These are phyloP conservation scores for Polychytrium aggregatum DNA, from an alignment of 192 early-diverging fungal genomes.

Conservation along the genomic window DNA sequence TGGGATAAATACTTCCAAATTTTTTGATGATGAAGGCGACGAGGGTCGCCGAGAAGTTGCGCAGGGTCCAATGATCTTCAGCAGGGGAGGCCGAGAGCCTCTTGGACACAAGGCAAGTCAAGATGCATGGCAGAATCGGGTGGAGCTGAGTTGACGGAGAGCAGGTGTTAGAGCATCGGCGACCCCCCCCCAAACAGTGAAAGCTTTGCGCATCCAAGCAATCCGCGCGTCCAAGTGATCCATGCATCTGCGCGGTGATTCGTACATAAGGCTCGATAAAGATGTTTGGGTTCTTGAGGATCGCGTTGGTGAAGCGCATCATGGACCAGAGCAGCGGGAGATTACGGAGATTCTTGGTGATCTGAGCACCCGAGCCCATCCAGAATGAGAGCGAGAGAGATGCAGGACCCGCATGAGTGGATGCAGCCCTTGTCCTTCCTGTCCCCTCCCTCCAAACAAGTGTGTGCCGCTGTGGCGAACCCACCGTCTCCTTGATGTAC, in stretches of 20 bases:
- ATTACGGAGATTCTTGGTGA: constrained; percentile 68
- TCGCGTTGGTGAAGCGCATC: constrained; percentile 64
- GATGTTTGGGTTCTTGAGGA: constrained; percentile 78
- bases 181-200: not conserved
- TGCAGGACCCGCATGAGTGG: not conserved
- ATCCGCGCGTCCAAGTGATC: too few relatives aligned
- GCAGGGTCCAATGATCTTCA: constrained; percentile 77
- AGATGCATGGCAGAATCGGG: constrained; percentile 84
- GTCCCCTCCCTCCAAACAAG: too few relatives aligned
- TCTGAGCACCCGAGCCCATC: constrained; percentile 20
- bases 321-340: constrained; percentile 58
- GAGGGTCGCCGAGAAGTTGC: constrained; percentile 63
- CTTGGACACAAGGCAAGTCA: constrained; percentile 88
- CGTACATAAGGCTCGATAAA: constrained; percentile 91
- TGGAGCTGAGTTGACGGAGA: constrained; percentile 53
- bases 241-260: not conserved
- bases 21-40: constrained; percentile 60
- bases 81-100: constrained; percentile 51
- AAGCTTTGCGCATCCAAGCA: not conserved
- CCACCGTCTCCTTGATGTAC: constrained; percentile 74
- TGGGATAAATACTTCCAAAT: constrained; percentile 73
- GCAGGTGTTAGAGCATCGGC: not conserved
- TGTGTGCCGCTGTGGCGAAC: too few relatives aligned
- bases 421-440: too few relatives aligned
- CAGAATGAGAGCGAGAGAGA: constrained; percentile 2